Percentiles rank a stretch among this genome's conserved stretches.
Conservation (phyloP, 129 eudicot species). For the Mikania micrantha region DNA sequence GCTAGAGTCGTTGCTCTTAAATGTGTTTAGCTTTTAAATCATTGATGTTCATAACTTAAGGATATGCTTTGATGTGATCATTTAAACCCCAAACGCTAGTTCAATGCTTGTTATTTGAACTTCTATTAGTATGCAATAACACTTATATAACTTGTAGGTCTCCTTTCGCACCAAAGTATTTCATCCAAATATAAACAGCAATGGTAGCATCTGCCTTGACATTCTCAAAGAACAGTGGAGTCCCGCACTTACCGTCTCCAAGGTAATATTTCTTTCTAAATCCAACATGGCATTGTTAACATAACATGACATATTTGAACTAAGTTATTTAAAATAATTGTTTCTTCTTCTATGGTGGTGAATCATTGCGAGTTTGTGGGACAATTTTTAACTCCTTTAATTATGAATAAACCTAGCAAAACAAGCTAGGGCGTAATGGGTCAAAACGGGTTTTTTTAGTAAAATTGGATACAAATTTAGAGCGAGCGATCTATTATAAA, state of each 20-base stretch:
- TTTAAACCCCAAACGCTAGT: not conserved
- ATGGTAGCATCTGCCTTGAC: slow-evolving; percentile 80
- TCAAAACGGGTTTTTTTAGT: too few species aligned
- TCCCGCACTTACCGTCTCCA: slow-evolving; percentile 79
- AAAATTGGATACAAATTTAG: too few species aligned
- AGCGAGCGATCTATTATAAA: too few species aligned
- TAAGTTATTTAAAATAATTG: not conserved
- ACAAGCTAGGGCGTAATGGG: too few species aligned
- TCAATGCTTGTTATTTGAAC: not conserved
- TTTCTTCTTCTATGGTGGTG: not conserved
- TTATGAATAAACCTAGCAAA: too few species aligned
- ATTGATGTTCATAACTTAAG: not conserved
- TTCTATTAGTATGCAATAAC: not conserved
- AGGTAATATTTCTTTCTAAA: slow-evolving; percentile 33
- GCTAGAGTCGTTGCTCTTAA: not conserved
- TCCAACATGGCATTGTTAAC: not conserved
- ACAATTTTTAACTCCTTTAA: too few species aligned
- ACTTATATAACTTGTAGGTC: slow-evolving; percentile 37
- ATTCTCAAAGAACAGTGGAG: slow-evolving; percentile 86
- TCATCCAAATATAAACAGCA: slow-evolving; percentile 79
- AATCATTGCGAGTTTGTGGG: not conserved
- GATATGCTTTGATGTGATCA: not conserved
- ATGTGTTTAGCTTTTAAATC: too few species aligned
- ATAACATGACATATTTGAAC: not conserved
- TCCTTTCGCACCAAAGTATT: slow-evolving; percentile 70